Evolutionary conservation across 177 flowering plant genomes (phyloP).

Genomic region (Vitis hybrid): DNA sequence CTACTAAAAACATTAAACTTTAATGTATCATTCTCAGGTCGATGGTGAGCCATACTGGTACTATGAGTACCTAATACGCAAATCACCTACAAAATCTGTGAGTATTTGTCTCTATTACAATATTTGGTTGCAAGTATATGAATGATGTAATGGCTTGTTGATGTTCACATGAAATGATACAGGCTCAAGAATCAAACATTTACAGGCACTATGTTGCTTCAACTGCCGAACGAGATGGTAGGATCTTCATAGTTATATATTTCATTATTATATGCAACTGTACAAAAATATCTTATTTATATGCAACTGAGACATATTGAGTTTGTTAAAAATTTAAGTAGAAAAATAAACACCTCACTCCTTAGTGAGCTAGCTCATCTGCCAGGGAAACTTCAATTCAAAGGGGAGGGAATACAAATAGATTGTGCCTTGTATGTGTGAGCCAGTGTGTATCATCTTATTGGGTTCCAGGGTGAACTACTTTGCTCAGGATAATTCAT

Average conservation of each 20-base stretch:
- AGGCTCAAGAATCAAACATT: slow-evolving; percentile 71
- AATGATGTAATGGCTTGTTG: background rate
- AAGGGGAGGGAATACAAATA: background rate
- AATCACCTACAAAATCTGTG: slow-evolving; percentile 84
- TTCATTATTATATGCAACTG: background rate
- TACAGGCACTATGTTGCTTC: slow-evolving; percentile 78
- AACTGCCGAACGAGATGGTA: slow-evolving; percentile 95
- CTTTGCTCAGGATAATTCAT: background rate
- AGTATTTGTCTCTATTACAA: slow-evolving; percentile 22
- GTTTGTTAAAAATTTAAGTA: background rate
- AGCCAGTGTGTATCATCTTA: background rate
- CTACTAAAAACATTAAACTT: background rate
- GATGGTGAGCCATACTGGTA: slow-evolving; percentile 92
- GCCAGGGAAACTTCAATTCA: background rate
- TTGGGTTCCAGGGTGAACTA: background rate
- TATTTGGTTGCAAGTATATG: background rate
- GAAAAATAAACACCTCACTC: background rate
- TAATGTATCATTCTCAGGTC: slow-evolving; percentile 44
- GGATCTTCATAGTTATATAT: background rate
- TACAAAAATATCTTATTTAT: background rate
- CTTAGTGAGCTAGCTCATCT: too few relatives aligned
- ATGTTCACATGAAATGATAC: slow-evolving; percentile 27
- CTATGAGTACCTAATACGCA: slow-evolving; percentile 87
- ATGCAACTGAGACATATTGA: background rate
- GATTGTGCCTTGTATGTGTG: background rate